Conservation (phyloP, 1,284 basidiomycete species). For the Sporisorium scitamineum region DNA sequence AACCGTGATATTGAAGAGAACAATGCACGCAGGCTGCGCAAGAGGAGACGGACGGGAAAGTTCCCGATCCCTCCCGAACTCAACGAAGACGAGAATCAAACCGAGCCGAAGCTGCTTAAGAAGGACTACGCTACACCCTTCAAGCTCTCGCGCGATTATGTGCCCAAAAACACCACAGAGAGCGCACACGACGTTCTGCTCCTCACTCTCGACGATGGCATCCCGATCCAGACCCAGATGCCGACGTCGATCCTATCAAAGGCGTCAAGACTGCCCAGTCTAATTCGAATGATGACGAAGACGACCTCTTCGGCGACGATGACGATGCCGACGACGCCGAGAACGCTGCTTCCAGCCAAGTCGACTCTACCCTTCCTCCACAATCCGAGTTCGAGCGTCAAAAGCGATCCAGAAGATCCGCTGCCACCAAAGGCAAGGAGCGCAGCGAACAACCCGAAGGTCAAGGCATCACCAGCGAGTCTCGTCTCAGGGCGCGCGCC, state of each 20-base stretch:
- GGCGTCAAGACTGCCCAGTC: conserved; percentile 30
- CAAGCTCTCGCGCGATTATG: conserved; percentile 60
- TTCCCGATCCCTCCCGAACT: conserved; percentile 41
- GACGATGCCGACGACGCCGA: conserved; percentile 11
- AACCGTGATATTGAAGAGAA: conserved; percentile 45
- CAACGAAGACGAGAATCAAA: conserved; percentile 16
- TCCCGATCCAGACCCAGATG: conserved; percentile 57
- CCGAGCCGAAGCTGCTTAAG: conserved; percentile 28
- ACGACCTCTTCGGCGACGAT: conserved; percentile 52
- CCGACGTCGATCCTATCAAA: conserved; percentile 42
- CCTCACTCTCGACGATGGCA: conserved; percentile 60
- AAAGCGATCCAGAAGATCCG: conserved; percentile 42
- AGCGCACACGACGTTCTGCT: conserved; percentile 53
- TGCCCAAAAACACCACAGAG: conserved; percentile 52
- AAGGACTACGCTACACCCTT: conserved; percentile 57
- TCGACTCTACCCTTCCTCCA: conserved; percentile 50
- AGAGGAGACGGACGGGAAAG: conserved; percentile 59
- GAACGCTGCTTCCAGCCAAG: conserved; percentile 12
- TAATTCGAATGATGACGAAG: conserved; percentile 33
- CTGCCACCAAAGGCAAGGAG: conserved; percentile 50
- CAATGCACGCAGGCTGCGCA: conserved; percentile 54
- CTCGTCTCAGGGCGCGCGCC: conserved; percentile 47
- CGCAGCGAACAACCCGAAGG: conserved; percentile 31
- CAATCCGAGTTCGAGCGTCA: conserved; percentile 55
- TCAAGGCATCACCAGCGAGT: conserved; percentile 24